Base-by-base conservation (phyloP, 2,329 filamentous ascomycete genomes). In the Sodiomyces alkalinus region DNA sequence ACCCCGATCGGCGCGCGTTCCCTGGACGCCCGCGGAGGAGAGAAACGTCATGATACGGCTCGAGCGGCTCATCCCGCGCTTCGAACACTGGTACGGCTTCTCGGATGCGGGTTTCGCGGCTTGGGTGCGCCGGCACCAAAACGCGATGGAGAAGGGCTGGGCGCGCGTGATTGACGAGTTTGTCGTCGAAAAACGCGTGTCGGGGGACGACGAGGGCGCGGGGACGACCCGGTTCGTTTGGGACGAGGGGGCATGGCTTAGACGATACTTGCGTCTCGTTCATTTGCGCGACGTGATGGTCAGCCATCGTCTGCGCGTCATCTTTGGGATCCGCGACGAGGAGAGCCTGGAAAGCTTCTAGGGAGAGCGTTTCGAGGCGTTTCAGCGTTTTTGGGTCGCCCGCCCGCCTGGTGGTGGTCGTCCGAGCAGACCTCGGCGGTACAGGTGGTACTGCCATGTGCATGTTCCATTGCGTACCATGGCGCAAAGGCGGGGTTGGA, bases 231-330 rank as follows among this genome's bases (percentile, higher is more conserved):
- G 22, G 3, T 18, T 11, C 2, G 7, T 29, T 7, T 7, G 12
- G n/a, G 33, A 24, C 17, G n/a, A n/a, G n/a, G n/a, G n/a, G n/a
- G n/a, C n/a, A n/a, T 46, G 42, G 43, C 25, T 36, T 20, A 25
- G 23, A 12, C 37, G 40, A 4, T 44, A 45, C 26, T 27, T 32
- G 17, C 40, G 38, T 24, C 34, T 46, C 18, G 33, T 43, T n/a
- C 29, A 34, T 16, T 30, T 41, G 15, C 40, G 42, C 24, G 29
- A 39, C 12, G 28, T 33, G 2, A 33, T 43, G 5, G 28, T 34
- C 17, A n/a, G 22, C 13, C 18, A 25, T 19, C 28, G 28, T 11
- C 22, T 30, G 3, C 10, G 13, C 6, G 28, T 26, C 13, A 30
- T 22, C 10, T 19, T 30, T 17, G 22, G 22, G 7, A 10, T 29